Evolutionary conservation across 2,329 filamentous ascomycete species (phyloP).

Genomic region (Thielaviopsis musarum): DNA sequence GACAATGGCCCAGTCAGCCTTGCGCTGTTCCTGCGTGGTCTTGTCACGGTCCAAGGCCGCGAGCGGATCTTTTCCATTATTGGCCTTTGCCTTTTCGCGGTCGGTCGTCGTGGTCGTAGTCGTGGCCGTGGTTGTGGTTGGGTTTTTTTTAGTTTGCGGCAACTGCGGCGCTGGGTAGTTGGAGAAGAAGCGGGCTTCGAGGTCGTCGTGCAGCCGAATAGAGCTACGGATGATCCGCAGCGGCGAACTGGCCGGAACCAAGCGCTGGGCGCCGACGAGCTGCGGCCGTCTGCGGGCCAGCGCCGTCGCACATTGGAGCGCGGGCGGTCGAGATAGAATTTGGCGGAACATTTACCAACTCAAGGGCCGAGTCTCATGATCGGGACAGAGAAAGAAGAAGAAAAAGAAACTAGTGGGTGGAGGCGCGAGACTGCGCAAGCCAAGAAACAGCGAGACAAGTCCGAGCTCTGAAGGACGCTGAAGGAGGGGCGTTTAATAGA

Average conservation of each 20-base stretch:
- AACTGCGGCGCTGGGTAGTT: not conserved
- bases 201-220: constrained; percentile 6
- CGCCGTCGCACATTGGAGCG: constrained; percentile 2
- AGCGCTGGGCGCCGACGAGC: constrained; percentile 2
- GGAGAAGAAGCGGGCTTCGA: constrained; percentile 6
- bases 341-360: constrained; percentile 8
- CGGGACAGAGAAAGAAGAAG: not conserved
- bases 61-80: constrained; percentile 31
- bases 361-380: not conserved
- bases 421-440: not conserved
- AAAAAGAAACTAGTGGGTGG: not conserved
- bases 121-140: not conserved
- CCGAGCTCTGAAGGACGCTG: not conserved
- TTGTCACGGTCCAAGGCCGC: constrained; percentile 42
- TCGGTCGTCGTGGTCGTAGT: not conserved
- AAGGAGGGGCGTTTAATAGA: not conserved
- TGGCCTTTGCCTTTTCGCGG: constrained; percentile 6
- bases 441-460: constrained; percentile 9
- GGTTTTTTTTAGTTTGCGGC: not conserved
- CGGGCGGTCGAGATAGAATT: constrained; percentile 6
- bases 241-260: not conserved
- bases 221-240: constrained; percentile 7
- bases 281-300: constrained; percentile 2
- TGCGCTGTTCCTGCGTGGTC: constrained; percentile 73
- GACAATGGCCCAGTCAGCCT: constrained; percentile 96